A percentile compares a stretch with the other conserved stretches of the same genome.
Evolutionary conservation across 352 stramenopile species (phyloP).

Genomic region (Detonula confervacea): DNA sequence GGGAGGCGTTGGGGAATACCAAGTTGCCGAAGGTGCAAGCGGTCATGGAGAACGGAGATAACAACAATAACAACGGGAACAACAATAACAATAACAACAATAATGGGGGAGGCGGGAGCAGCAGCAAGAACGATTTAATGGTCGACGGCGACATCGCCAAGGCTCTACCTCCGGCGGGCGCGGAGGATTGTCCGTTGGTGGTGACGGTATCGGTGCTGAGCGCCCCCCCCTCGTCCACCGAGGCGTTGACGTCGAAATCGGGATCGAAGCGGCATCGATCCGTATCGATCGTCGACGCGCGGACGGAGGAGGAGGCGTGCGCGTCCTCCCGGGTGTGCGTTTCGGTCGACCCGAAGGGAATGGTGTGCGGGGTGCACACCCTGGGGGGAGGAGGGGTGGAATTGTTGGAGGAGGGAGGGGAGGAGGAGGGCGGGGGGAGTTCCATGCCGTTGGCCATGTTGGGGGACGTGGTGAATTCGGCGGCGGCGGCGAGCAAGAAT

Average conservation of each 20-base stretch:
- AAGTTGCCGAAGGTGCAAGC: constrained; percentile 54
- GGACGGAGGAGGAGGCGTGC: constrained; percentile 69
- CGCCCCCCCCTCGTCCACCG: constrained; percentile 11
- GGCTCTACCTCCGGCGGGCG: constrained; percentile 38
- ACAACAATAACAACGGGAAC: background rate
- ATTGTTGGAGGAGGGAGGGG: constrained; percentile 28
- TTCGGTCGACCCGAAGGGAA: constrained; percentile 54
- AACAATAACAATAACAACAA: too few species aligned
- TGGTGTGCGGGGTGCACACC: constrained; percentile 55
- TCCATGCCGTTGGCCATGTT: constrained; percentile 50
- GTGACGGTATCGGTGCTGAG: constrained; percentile 65
- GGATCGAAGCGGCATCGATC: constrained; percentile 19
- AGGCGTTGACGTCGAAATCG: background rate
- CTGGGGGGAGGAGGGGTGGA: constrained; percentile 41
- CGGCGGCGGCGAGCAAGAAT: constrained; percentile 35
- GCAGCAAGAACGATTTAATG: constrained; percentile 60
- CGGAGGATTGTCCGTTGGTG: constrained; percentile 65
- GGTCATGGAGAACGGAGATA: constrained; percentile 6
- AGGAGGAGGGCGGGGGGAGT: constrained; percentile 15
- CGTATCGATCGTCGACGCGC: constrained; percentile 70
- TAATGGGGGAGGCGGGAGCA: constrained; percentile 7
- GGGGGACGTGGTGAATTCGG: constrained; percentile 42
- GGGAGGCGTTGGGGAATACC: constrained; percentile 57
- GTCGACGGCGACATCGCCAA: constrained; percentile 63
- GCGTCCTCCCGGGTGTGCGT: constrained; percentile 63